phyloP scores from a whole-genome alignment of 202 grass and related monocot genomes.

The Hordeum pubiflorum region DNA sequence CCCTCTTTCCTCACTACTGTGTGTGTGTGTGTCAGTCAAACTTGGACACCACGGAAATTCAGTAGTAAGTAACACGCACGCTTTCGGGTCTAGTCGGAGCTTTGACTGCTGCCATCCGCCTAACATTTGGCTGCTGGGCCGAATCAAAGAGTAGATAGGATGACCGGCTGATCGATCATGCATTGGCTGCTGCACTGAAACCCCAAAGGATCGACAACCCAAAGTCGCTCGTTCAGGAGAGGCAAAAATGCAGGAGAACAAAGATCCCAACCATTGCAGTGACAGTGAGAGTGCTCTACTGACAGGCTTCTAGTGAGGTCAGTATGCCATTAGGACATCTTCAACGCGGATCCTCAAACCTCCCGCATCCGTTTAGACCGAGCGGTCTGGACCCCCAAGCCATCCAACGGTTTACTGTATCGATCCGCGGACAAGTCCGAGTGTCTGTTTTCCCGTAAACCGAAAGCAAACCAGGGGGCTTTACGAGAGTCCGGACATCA shows the following conservation, averaged over 20 bases:
- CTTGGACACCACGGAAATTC: background rate
- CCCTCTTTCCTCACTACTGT: background rate
- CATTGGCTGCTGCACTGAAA: background rate
- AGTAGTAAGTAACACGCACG: background rate
- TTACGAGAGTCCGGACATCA: no score
- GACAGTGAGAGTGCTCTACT: background rate
- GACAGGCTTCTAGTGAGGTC: no score
- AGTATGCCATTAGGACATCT: no score
- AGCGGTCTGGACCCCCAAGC: no score
- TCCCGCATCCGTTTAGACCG: no score
- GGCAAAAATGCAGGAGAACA: background rate
- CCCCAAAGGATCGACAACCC: background rate
- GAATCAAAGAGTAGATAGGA: background rate
- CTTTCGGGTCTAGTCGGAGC: background rate
- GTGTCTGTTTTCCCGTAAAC: no score
- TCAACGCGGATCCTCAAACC: no score
- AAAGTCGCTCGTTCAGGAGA: no score
- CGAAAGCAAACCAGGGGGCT: no score
- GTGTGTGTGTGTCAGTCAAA: background rate
- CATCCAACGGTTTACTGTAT: no score
- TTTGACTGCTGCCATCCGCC: conserved; percentile 10
- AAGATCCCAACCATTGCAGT: no score
- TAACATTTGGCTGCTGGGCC: background rate
- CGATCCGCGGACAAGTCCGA: no score
- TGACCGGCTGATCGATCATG: background rate